Conservation (phyloP, 2,329 filamentous ascomycete genomes). For the Albophoma yamanashiensis region DNA sequence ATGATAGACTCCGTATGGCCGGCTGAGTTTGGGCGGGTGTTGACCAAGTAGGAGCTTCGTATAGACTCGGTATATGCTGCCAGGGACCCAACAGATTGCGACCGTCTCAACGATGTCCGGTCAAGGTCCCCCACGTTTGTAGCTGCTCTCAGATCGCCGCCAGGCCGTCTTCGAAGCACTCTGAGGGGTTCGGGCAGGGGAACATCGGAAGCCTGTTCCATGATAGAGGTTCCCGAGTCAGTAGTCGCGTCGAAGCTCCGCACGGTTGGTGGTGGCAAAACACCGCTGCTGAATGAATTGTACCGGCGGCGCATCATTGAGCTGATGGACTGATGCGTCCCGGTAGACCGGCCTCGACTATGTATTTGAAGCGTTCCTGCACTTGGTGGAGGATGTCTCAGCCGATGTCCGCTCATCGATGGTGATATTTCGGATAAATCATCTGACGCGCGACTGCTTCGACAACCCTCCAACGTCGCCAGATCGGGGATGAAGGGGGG, state of each 20-base stretch:
- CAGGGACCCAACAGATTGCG: constrained; percentile 48
- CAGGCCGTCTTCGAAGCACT: constrained; percentile 60
- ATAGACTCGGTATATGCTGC: constrained; percentile 51
- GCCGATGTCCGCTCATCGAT: constrained; percentile 12
- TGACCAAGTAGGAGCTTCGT: constrained; percentile 43
- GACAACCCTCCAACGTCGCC: constrained; percentile 23
- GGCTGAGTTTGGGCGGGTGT: constrained; percentile 21
- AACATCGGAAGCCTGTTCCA: constrained; percentile 26
- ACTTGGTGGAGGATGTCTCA: constrained; percentile 16
- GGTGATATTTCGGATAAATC: constrained; percentile 21
- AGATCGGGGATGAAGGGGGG: constrained; percentile 39
- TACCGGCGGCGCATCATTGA: constrained; percentile 44
- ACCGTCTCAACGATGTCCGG: constrained; percentile 34
- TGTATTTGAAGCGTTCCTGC: constrained; percentile 24
- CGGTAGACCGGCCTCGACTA: constrained; percentile 34
- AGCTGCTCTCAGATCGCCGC: constrained; percentile 62
- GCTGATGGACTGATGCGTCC: constrained; percentile 36
- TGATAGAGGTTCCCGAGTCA: constrained; percentile 39
- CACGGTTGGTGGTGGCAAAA: constrained; percentile 37
- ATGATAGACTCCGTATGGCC: constrained; percentile 10
- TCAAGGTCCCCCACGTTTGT: constrained; percentile 54
- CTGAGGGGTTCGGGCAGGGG: constrained; percentile 43
- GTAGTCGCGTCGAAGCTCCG: constrained; percentile 53
- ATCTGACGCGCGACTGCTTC: constrained; percentile 17
- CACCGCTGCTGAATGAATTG: constrained; percentile 49